phyloP scores from a whole-genome alignment of 1,139 yeast genomes.

The Groenewaldozyma auringiensis region DNA sequence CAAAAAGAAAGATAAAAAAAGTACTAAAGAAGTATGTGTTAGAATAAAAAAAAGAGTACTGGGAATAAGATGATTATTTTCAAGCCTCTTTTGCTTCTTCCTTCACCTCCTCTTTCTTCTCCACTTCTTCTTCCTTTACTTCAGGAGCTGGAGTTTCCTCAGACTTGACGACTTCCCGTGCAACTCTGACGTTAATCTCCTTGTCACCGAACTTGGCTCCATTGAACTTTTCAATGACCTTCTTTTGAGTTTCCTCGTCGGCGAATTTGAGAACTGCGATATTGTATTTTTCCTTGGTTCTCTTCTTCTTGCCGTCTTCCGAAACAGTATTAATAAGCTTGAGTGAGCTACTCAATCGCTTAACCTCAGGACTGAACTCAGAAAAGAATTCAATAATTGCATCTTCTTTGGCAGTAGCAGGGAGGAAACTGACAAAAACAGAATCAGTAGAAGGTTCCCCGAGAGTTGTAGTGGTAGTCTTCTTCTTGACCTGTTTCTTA shows the following conservation, averaged over 20 bases:
- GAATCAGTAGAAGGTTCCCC: conserved; percentile 27
- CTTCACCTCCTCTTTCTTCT: too few species aligned
- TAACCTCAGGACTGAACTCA: conserved; percentile 19
- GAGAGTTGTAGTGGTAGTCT: conserved; percentile 3
- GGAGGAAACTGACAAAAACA: conserved; percentile 44
- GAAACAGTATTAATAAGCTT: conserved; percentile 10
- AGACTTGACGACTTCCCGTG: conserved; percentile 20
- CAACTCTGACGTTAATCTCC: conserved; percentile 26
- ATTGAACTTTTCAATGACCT: conserved; percentile 39
- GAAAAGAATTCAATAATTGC: conserved; percentile 24
- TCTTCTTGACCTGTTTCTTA: conserved; percentile 6
- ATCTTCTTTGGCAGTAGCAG: conserved; percentile 29
- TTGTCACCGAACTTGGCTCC: conserved; percentile 35
- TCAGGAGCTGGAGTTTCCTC: too few species aligned
- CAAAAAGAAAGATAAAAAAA: neutral
- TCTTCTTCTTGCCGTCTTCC: conserved; percentile 10
- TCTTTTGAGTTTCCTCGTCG: conserved; percentile 36
- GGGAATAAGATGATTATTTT: too few species aligned
- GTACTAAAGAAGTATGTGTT: too few species aligned
- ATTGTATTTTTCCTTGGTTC: conserved; percentile 15
- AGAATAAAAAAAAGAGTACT: too few species aligned
- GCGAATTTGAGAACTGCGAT: conserved; percentile 51
- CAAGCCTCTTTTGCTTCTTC: too few species aligned
- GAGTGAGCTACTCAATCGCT: conserved; percentile 10
- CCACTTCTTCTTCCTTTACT: too few species aligned